Base-by-base conservation (phyloP, 768 basidiomycete genomes). In the Russula compacta region DNA sequence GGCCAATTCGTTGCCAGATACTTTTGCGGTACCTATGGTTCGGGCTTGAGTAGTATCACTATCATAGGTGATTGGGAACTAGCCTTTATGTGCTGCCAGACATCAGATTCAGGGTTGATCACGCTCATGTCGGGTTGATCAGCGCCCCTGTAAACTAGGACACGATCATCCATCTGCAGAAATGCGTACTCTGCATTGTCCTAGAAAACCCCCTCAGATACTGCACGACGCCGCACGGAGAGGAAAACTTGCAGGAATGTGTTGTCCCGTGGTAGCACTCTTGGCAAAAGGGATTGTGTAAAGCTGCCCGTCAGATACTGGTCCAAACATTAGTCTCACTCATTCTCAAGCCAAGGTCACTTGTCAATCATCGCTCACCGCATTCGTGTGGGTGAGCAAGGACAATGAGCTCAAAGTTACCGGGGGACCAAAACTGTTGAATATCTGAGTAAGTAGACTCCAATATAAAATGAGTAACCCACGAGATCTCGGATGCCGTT, bases 101-200 rank as follows among this genome's bases (percentile, higher is more conserved):
- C 95, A 68, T 98, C 95, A 4, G 92, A 92, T 71, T 95, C 94
- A 15, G 95, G 94, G 69, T 98, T 98, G 69, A 98, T 97, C 59
- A 99, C 86, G 69, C 92, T 95, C 86, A 97, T 88, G 70, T 98
- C 95, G 6, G 95, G 95, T 71, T 98, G 95, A 71, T 98, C 95
- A 33, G 95, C 92, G 14, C 95, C 95, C 57, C 95, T 83, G 72
- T 98, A 99, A 15, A 98, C 85, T 0, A 97, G 79, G 2, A 90
- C 89, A 44, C 92, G 84, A 67, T 98, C 95, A 68, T 98, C 94
- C 83, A 95, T 84, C 73, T 95, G 93, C 43, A 98, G 78, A 74
- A 95, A 95, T 1, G 92, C 95, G 69, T 95, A 95, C 66, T 91
- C 85, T 8, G 94, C 93, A 70, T 97, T 98, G 70, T 98, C 95